Conservation (phyloP, 108 stramenopile genomes). For the Thalassiosira profunda region DNA sequence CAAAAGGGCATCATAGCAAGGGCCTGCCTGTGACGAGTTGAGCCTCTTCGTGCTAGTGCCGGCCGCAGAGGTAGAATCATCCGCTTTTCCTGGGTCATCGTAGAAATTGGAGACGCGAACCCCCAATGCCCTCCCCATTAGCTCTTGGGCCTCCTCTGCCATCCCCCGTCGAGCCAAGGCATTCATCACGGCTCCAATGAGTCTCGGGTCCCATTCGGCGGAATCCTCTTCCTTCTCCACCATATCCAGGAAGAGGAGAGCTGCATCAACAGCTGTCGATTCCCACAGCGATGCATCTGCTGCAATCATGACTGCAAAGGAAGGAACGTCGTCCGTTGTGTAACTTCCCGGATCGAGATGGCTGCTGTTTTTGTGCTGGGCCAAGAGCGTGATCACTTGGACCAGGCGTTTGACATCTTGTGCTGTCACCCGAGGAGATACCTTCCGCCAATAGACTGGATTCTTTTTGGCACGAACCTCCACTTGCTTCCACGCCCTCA, state of each 20-base stretch:
- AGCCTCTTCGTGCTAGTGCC: conserved; percentile 4
- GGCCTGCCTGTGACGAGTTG: conserved; percentile 16
- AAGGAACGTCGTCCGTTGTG: conserved; percentile 38
- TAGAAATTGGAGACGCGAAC: background rate
- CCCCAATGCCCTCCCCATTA: conserved; percentile 29
- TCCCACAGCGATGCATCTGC: conserved; percentile 18
- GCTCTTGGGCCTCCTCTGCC: conserved; percentile 31
- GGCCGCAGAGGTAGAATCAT: background rate
- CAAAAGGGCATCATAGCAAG: conserved; percentile 39
- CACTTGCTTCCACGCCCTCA: background rate
- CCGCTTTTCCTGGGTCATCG: background rate
- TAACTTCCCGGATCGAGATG: conserved; percentile 9
- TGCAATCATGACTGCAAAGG: conserved; percentile 45
- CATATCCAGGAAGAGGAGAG: conserved; percentile 20
- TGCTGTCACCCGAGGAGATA: background rate
- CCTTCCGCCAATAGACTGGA: background rate
- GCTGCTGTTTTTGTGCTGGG: background rate
- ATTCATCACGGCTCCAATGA: conserved; percentile 40
- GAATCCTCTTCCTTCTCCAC: conserved; percentile 21
- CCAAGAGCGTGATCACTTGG: background rate
- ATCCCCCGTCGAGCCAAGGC: conserved; percentile 18
- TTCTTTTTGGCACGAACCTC: background rate
- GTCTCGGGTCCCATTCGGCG: conserved; percentile 29
- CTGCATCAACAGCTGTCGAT: conserved; percentile 17
- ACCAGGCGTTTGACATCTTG: conserved; percentile 5